Evolutionary conservation across 1,284 basidiomycete species (phyloP).

Genomic region (Cryptococcus sp.): DNA sequence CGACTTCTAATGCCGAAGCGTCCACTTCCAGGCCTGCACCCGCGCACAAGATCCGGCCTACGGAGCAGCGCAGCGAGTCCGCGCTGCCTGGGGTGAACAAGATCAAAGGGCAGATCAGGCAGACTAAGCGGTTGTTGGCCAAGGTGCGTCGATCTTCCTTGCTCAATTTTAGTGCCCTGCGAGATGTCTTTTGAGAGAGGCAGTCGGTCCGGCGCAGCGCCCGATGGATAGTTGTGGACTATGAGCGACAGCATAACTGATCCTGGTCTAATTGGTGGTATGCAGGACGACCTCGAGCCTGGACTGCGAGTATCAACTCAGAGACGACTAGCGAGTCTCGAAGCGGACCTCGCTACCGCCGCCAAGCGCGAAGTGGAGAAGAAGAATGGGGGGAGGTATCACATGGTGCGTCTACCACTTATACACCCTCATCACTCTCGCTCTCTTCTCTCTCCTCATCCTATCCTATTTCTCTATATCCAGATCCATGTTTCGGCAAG

Average conservation of each 20-base stretch:
- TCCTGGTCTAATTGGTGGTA: neutral
- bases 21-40: constrained; percentile 9
- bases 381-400: constrained; percentile 71
- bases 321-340: constrained; percentile 69
- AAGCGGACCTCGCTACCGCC: constrained; percentile 70
- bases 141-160: constrained; percentile 58
- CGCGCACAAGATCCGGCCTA: constrained; percentile 24
- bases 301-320: constrained; percentile 75
- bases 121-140: constrained; percentile 73
- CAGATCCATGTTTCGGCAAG: too few species aligned
- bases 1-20: constrained; percentile 1
- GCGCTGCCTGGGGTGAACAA: constrained; percentile 57
- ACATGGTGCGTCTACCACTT: constrained; percentile 57
- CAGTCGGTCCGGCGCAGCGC: neutral
- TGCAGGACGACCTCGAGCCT: constrained; percentile 72
- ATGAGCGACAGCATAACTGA: neutral
- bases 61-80: constrained; percentile 32
- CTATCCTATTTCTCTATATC: neutral
- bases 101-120: constrained; percentile 73
- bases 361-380: constrained; percentile 67
- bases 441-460: neutral
- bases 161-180: neutral
- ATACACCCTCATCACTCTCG: constrained; percentile 1
- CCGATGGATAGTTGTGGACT: neutral
- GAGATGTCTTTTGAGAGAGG: neutral